These are phyloP conservation scores for Metschnikowia matae DNA, from an alignment of 805 yeast genomes.

Conservation along the genomic window DNA sequence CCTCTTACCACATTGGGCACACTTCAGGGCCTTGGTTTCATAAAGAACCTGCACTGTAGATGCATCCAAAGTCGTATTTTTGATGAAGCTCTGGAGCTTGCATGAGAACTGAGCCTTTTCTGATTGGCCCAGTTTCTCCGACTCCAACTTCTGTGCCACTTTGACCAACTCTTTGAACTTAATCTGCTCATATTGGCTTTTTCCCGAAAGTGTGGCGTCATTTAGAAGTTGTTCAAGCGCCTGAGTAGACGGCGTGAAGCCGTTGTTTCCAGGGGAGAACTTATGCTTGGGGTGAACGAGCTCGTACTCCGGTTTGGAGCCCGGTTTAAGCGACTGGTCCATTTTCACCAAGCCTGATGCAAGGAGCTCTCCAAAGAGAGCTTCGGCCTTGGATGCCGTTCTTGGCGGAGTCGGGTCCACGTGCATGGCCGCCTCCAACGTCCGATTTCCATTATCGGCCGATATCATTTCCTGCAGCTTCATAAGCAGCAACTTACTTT, in stretches of 20 bases:
- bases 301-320: conserved; percentile 32
- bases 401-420: conserved; percentile 7
- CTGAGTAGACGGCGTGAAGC: conserved; percentile 8
- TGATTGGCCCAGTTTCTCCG: background rate
- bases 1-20: conserved; percentile 87
- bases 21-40: conserved; percentile 67
- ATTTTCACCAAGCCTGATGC: conserved; percentile 36
- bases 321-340: conserved; percentile 40
- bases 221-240: conserved; percentile 15
- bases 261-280: conserved; percentile 16
- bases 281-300: conserved; percentile 31
- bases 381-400: conserved; percentile 21
- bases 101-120: background rate
- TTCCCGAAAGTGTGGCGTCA: conserved; percentile 11
- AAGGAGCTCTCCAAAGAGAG: conserved; percentile 32
- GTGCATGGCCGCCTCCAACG: background rate
- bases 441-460: background rate
- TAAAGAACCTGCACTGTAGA: conserved; percentile 41
- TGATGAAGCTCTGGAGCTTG: conserved; percentile 36
- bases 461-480: conserved; percentile 18
- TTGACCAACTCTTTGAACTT: conserved; percentile 30
- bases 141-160: conserved; percentile 18
- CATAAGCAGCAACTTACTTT: conserved; percentile 34
- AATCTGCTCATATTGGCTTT: conserved; percentile 31
- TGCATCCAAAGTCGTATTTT: conserved; percentile 31